A percentile compares a stretch with the other conserved stretches of the same genome.
phyloP scores from a whole-genome alignment of 1,139 yeast species.

The Trichomonascaceae sp. region DNA sequence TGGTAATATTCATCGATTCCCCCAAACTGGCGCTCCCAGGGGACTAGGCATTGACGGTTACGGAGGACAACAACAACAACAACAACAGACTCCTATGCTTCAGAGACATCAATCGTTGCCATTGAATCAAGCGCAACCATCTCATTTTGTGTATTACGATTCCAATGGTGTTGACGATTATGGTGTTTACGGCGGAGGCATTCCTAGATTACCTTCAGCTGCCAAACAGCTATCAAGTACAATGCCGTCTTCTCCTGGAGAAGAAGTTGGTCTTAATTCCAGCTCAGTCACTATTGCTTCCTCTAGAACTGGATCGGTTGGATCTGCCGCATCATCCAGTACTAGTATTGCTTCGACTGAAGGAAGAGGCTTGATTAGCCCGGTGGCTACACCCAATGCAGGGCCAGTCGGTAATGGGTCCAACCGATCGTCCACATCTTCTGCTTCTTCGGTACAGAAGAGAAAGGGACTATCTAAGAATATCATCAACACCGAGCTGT shows the following conservation, averaged over 20 bases:
- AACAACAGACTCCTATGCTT: conserved; percentile 6
- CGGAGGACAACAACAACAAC: conserved; percentile 6
- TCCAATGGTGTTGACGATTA: conserved; percentile 2
- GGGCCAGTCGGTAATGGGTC: not conserved
- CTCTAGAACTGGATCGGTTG: conserved; percentile 3
- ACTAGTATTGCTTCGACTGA: conserved; percentile 9
- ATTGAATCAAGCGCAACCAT: conserved; percentile 2
- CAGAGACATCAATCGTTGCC: conserved; percentile 7
- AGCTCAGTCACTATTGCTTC: conserved; percentile 2
- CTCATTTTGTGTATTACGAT: conserved; percentile 9
- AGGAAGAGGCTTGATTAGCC: conserved; percentile 6
- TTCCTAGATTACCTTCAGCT: conserved; percentile 1
- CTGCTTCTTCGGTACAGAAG: conserved; percentile 9
- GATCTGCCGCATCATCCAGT: conserved; percentile 9
- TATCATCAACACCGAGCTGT: conserved; percentile 60
- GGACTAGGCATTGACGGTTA: conserved; percentile 5
- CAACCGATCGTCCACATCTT: not conserved
- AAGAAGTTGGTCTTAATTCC: not conserved
- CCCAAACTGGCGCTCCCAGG: conserved; percentile 5
- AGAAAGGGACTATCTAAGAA: conserved; percentile 29
- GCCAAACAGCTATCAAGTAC: not conserved
- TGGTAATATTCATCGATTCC: not conserved
- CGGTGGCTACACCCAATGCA: conserved; percentile 5
- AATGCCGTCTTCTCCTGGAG: conserved; percentile 5
- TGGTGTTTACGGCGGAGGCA: conserved; percentile 2